phyloP scores from a whole-genome alignment of 2,329 filamentous ascomycete species.

The Elsinoe ampelina region DNA sequence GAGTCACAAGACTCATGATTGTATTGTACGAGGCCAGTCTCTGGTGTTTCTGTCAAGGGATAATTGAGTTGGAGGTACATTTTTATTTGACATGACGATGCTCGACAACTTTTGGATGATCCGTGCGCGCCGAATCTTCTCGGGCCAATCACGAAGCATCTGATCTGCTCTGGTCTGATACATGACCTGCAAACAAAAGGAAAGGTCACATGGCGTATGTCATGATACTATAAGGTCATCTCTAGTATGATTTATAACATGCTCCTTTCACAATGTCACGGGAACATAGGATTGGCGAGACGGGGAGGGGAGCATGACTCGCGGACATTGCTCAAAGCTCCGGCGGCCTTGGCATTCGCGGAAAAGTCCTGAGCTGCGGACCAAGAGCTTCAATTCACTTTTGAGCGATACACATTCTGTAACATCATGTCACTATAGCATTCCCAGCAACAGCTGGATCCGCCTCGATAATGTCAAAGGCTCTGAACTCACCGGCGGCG shows the following conservation, averaged over 20 bases:
- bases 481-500: slow-evolving; percentile 47
- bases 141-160: slow-evolving; percentile 8
- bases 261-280: too few relatives aligned
- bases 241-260: too few relatives aligned
- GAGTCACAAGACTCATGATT: slow-evolving; percentile 2
- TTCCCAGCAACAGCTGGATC: background rate
- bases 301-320: background rate
- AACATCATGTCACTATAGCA: background rate
- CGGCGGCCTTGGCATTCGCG: background rate
- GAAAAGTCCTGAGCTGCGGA: slow-evolving; percentile 2
- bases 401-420: background rate
- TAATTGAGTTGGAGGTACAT: background rate
- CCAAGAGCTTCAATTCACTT: background rate
- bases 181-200: background rate
- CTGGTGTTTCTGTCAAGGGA: background rate
- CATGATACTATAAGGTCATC: too few relatives aligned
- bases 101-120: slow-evolving; percentile 3
- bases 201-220: too few relatives aligned
- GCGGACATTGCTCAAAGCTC: background rate
- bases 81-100: background rate
- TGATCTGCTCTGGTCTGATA: background rate
- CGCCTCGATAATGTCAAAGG: slow-evolving; percentile 26
- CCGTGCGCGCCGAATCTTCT: slow-evolving; percentile 13
- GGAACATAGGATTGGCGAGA: background rate
- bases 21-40: background rate